phyloP scores from a whole-genome alignment of 352 stramenopile genomes.

The Phytophthora palmivora region DNA sequence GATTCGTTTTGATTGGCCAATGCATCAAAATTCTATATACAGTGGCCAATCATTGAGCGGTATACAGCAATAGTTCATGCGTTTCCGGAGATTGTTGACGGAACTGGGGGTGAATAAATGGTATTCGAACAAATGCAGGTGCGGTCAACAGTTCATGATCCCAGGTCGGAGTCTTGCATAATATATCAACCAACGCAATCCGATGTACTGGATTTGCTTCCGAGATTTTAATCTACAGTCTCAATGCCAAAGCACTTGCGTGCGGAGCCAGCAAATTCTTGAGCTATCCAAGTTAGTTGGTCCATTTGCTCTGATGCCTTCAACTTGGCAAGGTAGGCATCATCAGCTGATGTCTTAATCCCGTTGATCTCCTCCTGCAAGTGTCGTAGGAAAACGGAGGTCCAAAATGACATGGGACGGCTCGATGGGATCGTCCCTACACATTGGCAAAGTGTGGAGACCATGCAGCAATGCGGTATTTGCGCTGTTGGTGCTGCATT shows the following conservation, averaged over 20 bases:
- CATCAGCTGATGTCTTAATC: neutral
- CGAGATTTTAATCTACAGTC: constrained; percentile 8
- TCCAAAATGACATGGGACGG: constrained; percentile 2
- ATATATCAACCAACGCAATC: neutral
- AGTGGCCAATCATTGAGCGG: neutral
- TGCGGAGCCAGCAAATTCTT: neutral
- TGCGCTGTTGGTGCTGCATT: neutral
- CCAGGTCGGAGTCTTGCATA: too few relatives aligned
- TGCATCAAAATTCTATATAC: constrained; percentile 8
- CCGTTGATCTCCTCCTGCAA: neutral
- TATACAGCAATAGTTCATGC: neutral
- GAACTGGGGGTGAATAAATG: neutral
- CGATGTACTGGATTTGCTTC: constrained; percentile 13
- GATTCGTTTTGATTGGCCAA: constrained; percentile 10
- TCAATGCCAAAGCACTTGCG: too few relatives aligned
- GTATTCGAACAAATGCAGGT: too few relatives aligned
- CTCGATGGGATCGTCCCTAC: constrained; percentile 10
- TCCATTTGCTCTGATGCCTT: neutral
- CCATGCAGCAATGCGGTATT: neutral
- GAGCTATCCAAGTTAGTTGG: constrained; percentile 20
- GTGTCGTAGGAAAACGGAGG: constrained; percentile 9
- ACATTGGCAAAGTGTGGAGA: neutral
- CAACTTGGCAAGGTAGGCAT: constrained; percentile 6
- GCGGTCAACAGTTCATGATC: too few relatives aligned
- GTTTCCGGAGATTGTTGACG: constrained; percentile 17